Base-by-base conservation (phyloP, 306 rosid species). In the Spatholobus suberectus region DNA sequence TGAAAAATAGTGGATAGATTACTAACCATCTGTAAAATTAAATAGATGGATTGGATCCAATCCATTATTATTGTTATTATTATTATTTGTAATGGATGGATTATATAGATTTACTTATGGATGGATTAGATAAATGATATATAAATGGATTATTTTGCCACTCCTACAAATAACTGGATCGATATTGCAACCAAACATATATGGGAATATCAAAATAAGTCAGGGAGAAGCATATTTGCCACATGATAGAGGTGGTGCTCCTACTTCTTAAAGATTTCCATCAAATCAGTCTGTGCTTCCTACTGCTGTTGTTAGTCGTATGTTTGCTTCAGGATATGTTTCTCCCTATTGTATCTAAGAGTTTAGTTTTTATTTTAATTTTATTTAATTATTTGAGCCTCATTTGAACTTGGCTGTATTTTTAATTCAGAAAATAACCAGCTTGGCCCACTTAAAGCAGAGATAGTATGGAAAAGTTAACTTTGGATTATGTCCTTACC, bases 401-500 rank as follows among this genome's bases (percentile, higher is more conserved):
- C 32, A 6, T 21, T 59, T 75, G 77, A 40, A 85, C 47, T 61
- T 38, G 67, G 46, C 24, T 47, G 63, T 10, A 1, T 24, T 43
- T 69, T 57, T 80, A 24, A 63, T 66, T 57, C 86, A 96, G 98
- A 91, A 85, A 85, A 90, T 96, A 69, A 96, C 92, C 79, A 15
- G 88, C 79, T 85, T 93, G 97, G 99, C 98, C 73, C 47, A 91
- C 87, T 80, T 96, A 70, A 93, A 92, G 91, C 87, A 85, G 86
- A 96, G 98, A 54, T 89, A 93, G 86, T 96, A 82, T 88, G 99
- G 99, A 61, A 91, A 96, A 84, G 98, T 96, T 72, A 89, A 92
- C 86, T n/a, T 87, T 96, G 91, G 99, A 93, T 89, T 93, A 96
- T 82, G 98, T 92, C 76, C 99, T 96, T 87, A 98, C 98, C 51